These are phyloP conservation scores for Cutaneotrichosporon sp. DNA, from an alignment of 1,284 basidiomycete genomes.

Conservation along the genomic window DNA sequence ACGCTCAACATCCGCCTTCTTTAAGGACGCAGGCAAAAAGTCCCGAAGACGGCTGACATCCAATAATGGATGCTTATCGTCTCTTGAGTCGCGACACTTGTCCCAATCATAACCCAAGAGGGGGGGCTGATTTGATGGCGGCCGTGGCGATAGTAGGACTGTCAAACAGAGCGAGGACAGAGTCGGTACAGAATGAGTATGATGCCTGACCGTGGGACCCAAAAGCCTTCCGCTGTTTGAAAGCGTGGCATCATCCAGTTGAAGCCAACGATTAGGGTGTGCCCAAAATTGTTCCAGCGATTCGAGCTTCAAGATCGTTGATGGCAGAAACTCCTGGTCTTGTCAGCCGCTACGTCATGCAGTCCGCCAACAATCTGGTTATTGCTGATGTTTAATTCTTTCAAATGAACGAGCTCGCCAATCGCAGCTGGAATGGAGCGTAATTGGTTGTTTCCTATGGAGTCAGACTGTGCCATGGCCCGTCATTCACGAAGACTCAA, in stretches of 20 bases:
- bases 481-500: slow-evolving; percentile 33
- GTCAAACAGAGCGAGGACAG: slow-evolving; percentile 36
- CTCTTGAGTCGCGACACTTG: slow-evolving; percentile 8
- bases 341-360: too few relatives aligned
- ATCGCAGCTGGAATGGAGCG: slow-evolving; percentile 42
- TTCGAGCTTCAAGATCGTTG: slow-evolving; percentile 38
- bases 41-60: slow-evolving; percentile 24
- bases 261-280: slow-evolving; percentile 26
- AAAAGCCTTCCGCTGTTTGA: not conserved
- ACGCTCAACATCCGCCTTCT: slow-evolving; percentile 16
- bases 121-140: slow-evolving; percentile 31
- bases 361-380: slow-evolving; percentile 46
- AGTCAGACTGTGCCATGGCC: not conserved
- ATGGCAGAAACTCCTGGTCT: slow-evolving; percentile 39
- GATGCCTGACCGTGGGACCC: slow-evolving; percentile 1
- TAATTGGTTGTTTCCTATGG: slow-evolving; percentile 37
- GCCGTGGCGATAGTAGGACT: slow-evolving; percentile 36
- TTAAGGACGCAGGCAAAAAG: slow-evolving; percentile 22
- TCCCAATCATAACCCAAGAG: slow-evolving; percentile 41
- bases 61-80: slow-evolving; percentile 30
- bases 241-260: not conserved
- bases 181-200: slow-evolving; percentile 19
- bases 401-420: slow-evolving; percentile 37
- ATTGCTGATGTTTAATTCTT: slow-evolving; percentile 43
- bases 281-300: slow-evolving; percentile 24